Evolutionary conservation across 1,284 basidiomycete species (phyloP), one percentile per base, ranked within the genome.

Genomic region (Boletus smithii): DNA sequence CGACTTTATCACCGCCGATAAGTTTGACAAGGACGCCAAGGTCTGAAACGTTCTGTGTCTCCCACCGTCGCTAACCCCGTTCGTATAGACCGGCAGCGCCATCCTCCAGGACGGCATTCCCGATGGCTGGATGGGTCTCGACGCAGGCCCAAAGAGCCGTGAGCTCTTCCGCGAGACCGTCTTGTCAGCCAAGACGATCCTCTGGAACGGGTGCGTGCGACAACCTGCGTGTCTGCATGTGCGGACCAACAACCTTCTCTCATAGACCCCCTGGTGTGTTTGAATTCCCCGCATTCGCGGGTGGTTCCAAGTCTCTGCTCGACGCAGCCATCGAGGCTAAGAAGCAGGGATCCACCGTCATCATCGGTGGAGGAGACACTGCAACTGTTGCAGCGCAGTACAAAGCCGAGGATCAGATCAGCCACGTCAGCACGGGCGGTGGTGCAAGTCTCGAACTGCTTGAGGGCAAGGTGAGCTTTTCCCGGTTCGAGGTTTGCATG

Each of bases 391-490:
- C 87, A 45, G 91, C 89, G 32, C 82, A 94, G 57, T 82, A 91
- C 62, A 74, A 74, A 11, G 81, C 81, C 23, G 97, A 99, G 71
- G 84, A 88, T 60, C 85, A 91, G 68, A 77, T 99, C 57, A 94
- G 89, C 70, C 95, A 99, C 72, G 92, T 97, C 63, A 93, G 89
- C 62, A 99, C 95, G 35, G 95, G 97, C 56, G 97, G 97, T 56
- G 95, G 95, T 59, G 95, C 95, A 37, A 91, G 86, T 66, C 80
- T 99, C 53, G 95, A 98, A 71, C 80, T 98, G 42, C 80, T 98
- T 55, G 95, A 98, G 76, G 95, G 95, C 73, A 97, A 97, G 83
- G 90, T 89, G 57, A 62, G 62, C 11, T 5, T 24, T 23, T 8
- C 20, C 20, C 7, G 1, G 7, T 32, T 20, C n/a, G 8, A 14